Conservation (phyloP, 768 basidiomycete species). For the Termitomyces sp. region DNA sequence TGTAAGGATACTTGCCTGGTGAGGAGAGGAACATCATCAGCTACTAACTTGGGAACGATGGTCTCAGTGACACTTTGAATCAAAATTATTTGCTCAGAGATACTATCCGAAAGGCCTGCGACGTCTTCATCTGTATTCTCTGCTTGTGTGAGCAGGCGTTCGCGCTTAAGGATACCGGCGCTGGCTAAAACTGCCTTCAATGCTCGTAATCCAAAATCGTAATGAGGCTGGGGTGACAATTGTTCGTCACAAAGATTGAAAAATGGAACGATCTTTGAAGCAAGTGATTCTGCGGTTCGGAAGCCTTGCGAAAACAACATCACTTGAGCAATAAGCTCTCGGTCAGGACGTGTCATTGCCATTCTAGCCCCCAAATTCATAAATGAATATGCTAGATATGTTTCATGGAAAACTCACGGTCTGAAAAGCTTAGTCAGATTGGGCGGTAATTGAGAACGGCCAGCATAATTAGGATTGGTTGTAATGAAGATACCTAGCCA, state of each 20-base stretch:
- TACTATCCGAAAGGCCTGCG: slow-evolving; percentile 59
- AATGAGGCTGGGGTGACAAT: slow-evolving; percentile 94
- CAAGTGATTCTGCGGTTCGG: slow-evolving; percentile 95
- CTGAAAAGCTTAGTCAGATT: slow-evolving; percentile 92
- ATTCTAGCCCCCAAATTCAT: slow-evolving; percentile 51
- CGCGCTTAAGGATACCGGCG: slow-evolving; percentile 96
- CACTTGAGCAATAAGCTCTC: slow-evolving; percentile 98
- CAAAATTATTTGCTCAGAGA: slow-evolving; percentile 92
- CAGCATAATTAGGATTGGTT: slow-evolving; percentile 98
- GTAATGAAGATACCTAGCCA: slow-evolving; percentile 91
- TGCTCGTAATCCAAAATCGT: slow-evolving; percentile 97
- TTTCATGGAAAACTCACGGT: slow-evolving; percentile 52
- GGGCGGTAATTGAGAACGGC: slow-evolving; percentile 86
- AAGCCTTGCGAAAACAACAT: slow-evolving; percentile 99
- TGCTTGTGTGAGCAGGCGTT: slow-evolving; percentile 61
- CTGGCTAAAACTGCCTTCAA: slow-evolving; percentile 95
- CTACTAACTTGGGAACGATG: slow-evolving; percentile 96
- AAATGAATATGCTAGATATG: neutral
- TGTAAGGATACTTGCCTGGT: slow-evolving; percentile 61
- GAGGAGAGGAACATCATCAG: slow-evolving; percentile 92
- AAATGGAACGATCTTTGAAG: slow-evolving; percentile 98
- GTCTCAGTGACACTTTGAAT: slow-evolving; percentile 99
- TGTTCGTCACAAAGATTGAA: slow-evolving; percentile 99
- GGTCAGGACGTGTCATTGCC: slow-evolving; percentile 98
- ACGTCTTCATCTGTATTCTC: slow-evolving; percentile 38